phyloP scores from a whole-genome alignment of 108 stramenopile species.

The Parmales sp. region DNA sequence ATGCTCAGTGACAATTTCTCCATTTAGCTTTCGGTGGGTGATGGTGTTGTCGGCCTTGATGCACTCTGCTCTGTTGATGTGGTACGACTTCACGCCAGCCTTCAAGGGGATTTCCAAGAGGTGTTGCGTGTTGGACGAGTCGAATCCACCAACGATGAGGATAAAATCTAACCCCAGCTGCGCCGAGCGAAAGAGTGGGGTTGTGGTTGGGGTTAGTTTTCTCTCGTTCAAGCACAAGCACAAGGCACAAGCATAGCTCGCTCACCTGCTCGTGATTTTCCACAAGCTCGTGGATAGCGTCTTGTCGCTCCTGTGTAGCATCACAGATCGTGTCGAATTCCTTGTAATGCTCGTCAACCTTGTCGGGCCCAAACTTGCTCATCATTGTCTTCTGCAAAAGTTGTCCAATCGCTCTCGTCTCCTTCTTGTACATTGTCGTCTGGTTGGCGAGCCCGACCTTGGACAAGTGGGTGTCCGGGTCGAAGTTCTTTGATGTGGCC shows the following conservation, averaged over 20 bases:
- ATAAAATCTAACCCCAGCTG: slow-evolving; percentile 76
- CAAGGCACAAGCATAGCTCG: no score
- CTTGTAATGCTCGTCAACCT: slow-evolving; percentile 68
- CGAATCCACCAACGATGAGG: slow-evolving; percentile 90
- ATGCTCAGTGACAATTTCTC: slow-evolving; percentile 71
- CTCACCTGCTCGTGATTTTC: slow-evolving; percentile 54
- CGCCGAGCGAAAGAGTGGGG: no score
- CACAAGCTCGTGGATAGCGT: slow-evolving; percentile 82
- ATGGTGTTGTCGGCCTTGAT: slow-evolving; percentile 78
- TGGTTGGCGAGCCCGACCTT: slow-evolving; percentile 94
- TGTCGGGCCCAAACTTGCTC: slow-evolving; percentile 71
- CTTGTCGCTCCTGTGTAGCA: slow-evolving; percentile 94
- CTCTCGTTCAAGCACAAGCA: no score
- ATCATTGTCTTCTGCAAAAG: slow-evolving; percentile 82
- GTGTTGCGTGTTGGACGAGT: slow-evolving; percentile 93
- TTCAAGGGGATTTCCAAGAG: slow-evolving; percentile 81
- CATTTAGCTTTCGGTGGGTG: slow-evolving; percentile 64
- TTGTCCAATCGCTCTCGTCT: slow-evolving; percentile 87
- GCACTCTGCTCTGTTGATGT: slow-evolving; percentile 82
- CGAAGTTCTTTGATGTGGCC: slow-evolving; percentile 80
- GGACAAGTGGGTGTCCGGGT: slow-evolving; percentile 81
- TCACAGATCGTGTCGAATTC: slow-evolving; percentile 97
- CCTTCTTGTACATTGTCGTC: slow-evolving; percentile 98
- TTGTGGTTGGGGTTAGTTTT: no score
- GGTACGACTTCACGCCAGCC: slow-evolving; percentile 71